These are phyloP conservation scores for Trichoderma sp. DNA, from an alignment of 2,329 filamentous ascomycete species.

Conservation along the genomic window DNA sequence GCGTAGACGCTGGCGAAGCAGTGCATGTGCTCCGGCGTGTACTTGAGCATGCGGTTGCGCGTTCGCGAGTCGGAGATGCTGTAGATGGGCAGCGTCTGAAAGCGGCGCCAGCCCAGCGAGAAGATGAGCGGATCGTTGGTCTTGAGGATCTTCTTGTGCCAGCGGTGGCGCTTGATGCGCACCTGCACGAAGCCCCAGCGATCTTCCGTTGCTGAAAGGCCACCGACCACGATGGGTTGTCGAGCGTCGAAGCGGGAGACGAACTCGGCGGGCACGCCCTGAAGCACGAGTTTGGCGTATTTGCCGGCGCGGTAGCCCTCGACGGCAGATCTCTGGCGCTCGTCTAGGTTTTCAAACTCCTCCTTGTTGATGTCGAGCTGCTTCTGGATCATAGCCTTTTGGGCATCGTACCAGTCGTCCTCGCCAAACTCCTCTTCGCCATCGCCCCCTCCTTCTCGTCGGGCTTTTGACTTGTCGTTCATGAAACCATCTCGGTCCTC, in stretches of 20 bases:
- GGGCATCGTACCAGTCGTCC: constrained; percentile 97
- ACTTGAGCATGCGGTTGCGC: constrained; percentile 96
- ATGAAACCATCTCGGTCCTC: constrained; percentile 96
- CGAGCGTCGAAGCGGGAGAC: constrained; percentile 78
- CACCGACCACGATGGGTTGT: constrained; percentile 85
- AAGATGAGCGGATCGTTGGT: constrained; percentile 97
- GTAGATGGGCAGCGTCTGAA: constrained; percentile 91
- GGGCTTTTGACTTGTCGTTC: constrained; percentile 81
- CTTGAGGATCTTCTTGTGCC: constrained; percentile 99
- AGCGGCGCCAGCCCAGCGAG: constrained; percentile 92
- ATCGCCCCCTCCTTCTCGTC: constrained; percentile 68
- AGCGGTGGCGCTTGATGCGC: constrained; percentile 93
- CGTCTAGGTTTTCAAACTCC: constrained; percentile 87
- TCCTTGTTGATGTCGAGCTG: constrained; percentile 96
- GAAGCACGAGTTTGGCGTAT: constrained; percentile 88
- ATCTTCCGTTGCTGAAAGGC: constrained; percentile 91
- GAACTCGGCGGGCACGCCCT: constrained; percentile 90
- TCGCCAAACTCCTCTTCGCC: constrained; percentile 84
- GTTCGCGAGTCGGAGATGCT: constrained; percentile 92
- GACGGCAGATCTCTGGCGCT: constrained; percentile 77
- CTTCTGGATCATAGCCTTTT: constrained; percentile 93
- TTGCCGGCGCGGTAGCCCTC: constrained; percentile 92
- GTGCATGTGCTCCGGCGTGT: constrained; percentile 99
- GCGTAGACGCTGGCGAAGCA: constrained; percentile 97
- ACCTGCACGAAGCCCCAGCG: constrained; percentile 95